Percentiles rank a stretch among this genome's conserved stretches.
Evolutionary conservation across 345 rosid genomes (phyloP).

Genomic region (Gossypioides kirkii): DNA sequence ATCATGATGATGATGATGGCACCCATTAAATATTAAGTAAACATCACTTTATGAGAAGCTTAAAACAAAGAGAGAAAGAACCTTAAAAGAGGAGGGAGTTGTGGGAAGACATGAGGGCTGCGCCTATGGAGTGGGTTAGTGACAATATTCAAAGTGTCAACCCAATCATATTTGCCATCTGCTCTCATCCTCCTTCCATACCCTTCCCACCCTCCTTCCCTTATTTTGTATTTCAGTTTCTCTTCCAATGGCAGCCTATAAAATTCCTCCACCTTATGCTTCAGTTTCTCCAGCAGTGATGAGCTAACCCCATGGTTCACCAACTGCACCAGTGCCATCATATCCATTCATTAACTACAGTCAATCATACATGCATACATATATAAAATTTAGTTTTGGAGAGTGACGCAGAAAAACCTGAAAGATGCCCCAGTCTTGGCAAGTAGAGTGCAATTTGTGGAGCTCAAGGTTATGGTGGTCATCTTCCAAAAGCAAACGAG

Average conservation of each 20-base stretch:
- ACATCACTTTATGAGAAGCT: too few species aligned
- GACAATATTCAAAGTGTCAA: slow-evolving; percentile 35
- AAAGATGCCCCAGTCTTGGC: slow-evolving; percentile 41
- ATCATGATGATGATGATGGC: background rate
- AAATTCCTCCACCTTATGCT: slow-evolving; percentile 29
- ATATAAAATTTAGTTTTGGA: too few species aligned
- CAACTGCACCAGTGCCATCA: slow-evolving; percentile 1
- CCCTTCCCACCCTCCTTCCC: slow-evolving; percentile 39
- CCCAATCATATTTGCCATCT: slow-evolving; percentile 51
- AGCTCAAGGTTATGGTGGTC: slow-evolving; percentile 17
- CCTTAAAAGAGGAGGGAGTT: slow-evolving; percentile 34
- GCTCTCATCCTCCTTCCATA: slow-evolving; percentile 32
- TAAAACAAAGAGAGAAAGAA: too few species aligned
- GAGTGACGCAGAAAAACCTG: slow-evolving; percentile 17
- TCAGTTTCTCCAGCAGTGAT: slow-evolving; percentile 34
- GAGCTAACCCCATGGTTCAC: slow-evolving; percentile 38
- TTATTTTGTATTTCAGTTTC: slow-evolving; percentile 41
- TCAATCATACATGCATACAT: background rate
- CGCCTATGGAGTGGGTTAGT: slow-evolving; percentile 35
- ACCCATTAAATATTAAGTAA: too few species aligned
- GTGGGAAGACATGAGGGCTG: slow-evolving; percentile 25
- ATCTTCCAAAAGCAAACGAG: slow-evolving; percentile 14
- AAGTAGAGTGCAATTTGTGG: slow-evolving; percentile 31
- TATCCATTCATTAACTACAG: background rate
- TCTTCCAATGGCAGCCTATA: slow-evolving; percentile 39